Conservation (phyloP, 192 early-diverging fungal species). For the Gamsiella multidivaricata region DNA sequence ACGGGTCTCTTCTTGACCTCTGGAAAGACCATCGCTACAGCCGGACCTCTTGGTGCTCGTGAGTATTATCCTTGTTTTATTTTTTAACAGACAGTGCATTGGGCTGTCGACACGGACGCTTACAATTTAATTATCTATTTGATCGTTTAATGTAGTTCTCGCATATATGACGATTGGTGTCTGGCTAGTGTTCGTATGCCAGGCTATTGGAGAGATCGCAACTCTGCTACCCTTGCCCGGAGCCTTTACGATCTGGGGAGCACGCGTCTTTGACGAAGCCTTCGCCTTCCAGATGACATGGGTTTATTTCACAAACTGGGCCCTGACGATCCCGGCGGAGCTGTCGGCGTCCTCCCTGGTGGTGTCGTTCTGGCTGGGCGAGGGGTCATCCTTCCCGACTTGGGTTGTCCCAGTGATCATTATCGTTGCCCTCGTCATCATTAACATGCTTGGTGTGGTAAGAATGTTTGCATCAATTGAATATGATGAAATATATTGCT, state of each 20-base stretch:
- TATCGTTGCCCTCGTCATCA: slow-evolving; percentile 30
- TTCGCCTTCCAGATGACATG: slow-evolving; percentile 43
- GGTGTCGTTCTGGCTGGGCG: slow-evolving; percentile 21
- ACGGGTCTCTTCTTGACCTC: slow-evolving; percentile 40
- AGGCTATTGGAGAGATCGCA: slow-evolving; percentile 39
- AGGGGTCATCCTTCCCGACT: slow-evolving; percentile 20
- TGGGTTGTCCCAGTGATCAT: slow-evolving; percentile 39
- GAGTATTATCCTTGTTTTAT: not conserved
- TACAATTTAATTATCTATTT: not conserved
- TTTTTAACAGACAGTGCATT: not conserved
- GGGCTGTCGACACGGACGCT: not conserved
- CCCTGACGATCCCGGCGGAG: slow-evolving; percentile 35
- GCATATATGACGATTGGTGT: slow-evolving; percentile 32
- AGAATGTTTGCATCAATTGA: too few relatives aligned
- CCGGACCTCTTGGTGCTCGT: slow-evolving; percentile 52
- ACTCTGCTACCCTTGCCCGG: slow-evolving; percentile 28
- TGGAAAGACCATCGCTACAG: slow-evolving; percentile 38
- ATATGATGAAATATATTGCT: too few relatives aligned
- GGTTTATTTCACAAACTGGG: slow-evolving; percentile 37
- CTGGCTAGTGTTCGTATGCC: slow-evolving; percentile 39
- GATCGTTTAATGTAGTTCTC: not conserved
- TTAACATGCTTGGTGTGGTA: slow-evolving; percentile 41
- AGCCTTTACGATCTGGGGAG: slow-evolving; percentile 37
- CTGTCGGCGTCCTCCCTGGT: slow-evolving; percentile 33
- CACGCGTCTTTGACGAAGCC: slow-evolving; percentile 36